Percentiles rank a stretch among this genome's conserved stretches.
These are phyloP conservation scores for Zopfia rhizophila DNA, from an alignment of 2,329 filamentous ascomycete genomes.

Conservation along the genomic window DNA sequence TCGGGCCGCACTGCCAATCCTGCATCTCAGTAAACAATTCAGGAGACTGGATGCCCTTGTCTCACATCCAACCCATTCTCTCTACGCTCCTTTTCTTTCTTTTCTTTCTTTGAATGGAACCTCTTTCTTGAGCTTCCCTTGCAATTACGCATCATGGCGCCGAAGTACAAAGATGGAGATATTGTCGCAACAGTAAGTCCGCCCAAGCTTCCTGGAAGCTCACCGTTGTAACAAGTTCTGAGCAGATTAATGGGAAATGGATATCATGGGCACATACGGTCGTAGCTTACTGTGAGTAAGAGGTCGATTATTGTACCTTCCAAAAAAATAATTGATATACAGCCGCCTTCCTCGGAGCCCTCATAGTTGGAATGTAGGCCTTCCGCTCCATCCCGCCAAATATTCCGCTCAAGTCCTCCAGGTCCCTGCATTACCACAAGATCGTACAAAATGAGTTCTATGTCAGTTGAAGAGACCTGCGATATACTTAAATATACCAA, in stretches of 20 bases:
- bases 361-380: constrained; percentile 74
- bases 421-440: constrained; percentile 89
- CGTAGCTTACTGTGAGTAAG: constrained; percentile 75
- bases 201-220: constrained; percentile 30
- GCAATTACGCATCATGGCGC: constrained; percentile 60
- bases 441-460: constrained; percentile 98
- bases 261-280: constrained; percentile 88
- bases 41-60: constrained; percentile 40
- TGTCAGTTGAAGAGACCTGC: constrained; percentile 47
- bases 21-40: constrained; percentile 34
- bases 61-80: constrained; percentile 25
- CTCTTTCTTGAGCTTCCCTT: constrained; percentile 13
- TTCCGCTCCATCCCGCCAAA: constrained; percentile 17
- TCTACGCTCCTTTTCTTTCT: constrained; percentile 41
- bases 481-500: constrained; percentile 20
- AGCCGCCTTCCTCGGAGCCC: constrained; percentile 87
- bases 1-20: constrained; percentile 1
- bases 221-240: constrained; percentile 35
- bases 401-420: constrained; percentile 40
- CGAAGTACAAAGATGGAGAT: constrained; percentile 71
- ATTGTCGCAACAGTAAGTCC: constrained; percentile 66
- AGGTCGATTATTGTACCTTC: not conserved
- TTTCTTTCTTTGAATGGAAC: constrained; percentile 30
- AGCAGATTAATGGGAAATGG: constrained; percentile 85
- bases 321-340: constrained; percentile 24